Evolutionary conservation across 1,284 basidiomycete genomes (phyloP).

Genomic region (Baeospora myosura): DNA sequence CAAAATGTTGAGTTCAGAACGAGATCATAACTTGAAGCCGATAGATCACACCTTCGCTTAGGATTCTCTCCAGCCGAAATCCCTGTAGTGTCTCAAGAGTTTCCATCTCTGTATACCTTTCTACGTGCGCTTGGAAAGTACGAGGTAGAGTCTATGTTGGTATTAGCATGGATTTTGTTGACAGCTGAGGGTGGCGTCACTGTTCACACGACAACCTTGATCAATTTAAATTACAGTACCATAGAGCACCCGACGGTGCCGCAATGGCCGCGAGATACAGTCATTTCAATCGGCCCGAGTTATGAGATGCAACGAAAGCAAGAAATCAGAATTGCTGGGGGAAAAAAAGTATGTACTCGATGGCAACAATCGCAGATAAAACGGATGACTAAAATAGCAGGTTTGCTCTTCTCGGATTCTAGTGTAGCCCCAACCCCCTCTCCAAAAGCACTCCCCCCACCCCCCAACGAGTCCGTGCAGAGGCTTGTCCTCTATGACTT

Average conservation of each 20-base stretch:
- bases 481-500: slow-evolving; percentile 64
- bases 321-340: too few relatives aligned
- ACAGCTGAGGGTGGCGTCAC: too few relatives aligned
- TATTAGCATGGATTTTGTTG: too few relatives aligned
- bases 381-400: neutral
- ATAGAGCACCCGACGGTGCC: too few relatives aligned
- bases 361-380: neutral
- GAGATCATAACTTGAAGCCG: neutral
- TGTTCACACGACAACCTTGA: too few relatives aligned
- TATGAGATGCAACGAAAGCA: too few relatives aligned
- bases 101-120: neutral
- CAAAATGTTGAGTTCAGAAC: slow-evolving; percentile 2
- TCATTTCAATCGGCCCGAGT: too few relatives aligned
- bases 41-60: slow-evolving; percentile 58
- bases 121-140: neutral
- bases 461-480: too few relatives aligned
- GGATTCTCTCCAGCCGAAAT: slow-evolving; percentile 44
- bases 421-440: slow-evolving; percentile 2
- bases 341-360: neutral
- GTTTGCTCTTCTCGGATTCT: neutral
- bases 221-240: too few relatives aligned
- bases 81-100: slow-evolving; percentile 15
- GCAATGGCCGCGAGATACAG: too few relatives aligned
- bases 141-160: neutral
- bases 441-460: too few relatives aligned